A percentile compares a stretch with the other conserved stretches of the same genome.
Conservation (phyloP, 2,329 filamentous ascomycete species). For the Fusarium tjaetaba region DNA sequence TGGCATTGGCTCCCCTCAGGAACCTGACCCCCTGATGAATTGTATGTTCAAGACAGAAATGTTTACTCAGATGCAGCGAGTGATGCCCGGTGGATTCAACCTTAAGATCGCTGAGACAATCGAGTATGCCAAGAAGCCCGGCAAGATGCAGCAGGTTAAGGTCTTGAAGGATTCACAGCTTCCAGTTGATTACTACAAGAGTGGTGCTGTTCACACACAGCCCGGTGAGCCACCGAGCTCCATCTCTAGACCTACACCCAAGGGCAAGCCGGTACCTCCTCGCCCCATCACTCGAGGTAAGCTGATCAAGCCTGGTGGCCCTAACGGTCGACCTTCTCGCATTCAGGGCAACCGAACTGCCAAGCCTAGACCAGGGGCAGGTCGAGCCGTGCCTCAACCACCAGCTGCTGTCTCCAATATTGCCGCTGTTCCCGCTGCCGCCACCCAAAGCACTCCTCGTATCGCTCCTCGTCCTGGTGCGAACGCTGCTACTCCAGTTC, state of each 20-base stretch:
- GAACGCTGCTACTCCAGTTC: constrained; percentile 13
- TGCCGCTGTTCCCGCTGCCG: constrained; percentile 41
- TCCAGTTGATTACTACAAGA: constrained; percentile 90
- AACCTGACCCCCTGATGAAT: constrained; percentile 91
- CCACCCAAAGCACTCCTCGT: constrained; percentile 34
- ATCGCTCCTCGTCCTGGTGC: constrained; percentile 12
- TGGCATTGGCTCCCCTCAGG: constrained; percentile 87
- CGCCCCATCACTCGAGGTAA: constrained; percentile 94
- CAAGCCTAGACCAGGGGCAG: constrained; percentile 55
- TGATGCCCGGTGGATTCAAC: constrained; percentile 82
- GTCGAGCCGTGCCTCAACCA: constrained; percentile 48
- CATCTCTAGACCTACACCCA: constrained; percentile 83
- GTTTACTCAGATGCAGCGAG: constrained; percentile 87
- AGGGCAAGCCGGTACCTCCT: constrained; percentile 84
- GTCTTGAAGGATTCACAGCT: constrained; percentile 86
- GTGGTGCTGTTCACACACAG: constrained; percentile 86
- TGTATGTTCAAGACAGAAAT: constrained; percentile 97
- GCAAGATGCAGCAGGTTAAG: constrained; percentile 89
- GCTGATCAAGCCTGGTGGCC: constrained; percentile 90
- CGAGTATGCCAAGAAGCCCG: constrained; percentile 97
- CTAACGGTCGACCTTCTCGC: constrained; percentile 81
- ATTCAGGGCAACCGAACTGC: constrained; percentile 62
- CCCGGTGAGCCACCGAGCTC: constrained; percentile 86
- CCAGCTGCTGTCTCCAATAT: constrained; percentile 45
- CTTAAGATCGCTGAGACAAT: constrained; percentile 86